Percentiles rank a stretch among this genome's conserved stretches.
Conservation (phyloP, 768 basidiomycete genomes). For the Gloeopeniophorella convolvens region DNA sequence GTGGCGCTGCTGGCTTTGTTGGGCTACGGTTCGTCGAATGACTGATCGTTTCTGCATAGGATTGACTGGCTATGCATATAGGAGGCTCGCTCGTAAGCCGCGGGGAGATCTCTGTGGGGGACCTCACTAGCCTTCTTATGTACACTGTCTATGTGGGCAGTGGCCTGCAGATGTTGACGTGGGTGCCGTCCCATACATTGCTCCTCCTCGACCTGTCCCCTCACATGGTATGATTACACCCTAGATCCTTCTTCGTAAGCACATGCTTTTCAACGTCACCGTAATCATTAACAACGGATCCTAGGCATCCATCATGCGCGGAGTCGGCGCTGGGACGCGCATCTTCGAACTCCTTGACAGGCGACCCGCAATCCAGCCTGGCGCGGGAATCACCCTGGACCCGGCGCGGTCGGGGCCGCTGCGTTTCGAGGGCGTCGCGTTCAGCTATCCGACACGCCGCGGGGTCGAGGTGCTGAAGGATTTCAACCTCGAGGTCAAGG, state of each 20-base stretch:
- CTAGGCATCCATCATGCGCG: constrained; percentile 92
- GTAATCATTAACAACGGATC: constrained; percentile 18
- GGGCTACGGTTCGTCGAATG: constrained; percentile 65
- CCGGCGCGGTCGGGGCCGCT: constrained; percentile 58
- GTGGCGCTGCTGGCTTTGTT: constrained; percentile 82
- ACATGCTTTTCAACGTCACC: constrained; percentile 28
- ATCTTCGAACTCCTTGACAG: constrained; percentile 93
- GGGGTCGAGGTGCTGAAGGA: constrained; percentile 77
- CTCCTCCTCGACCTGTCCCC: background rate
- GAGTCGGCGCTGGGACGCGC: constrained; percentile 85
- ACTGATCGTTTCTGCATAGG: background rate
- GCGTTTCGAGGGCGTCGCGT: constrained; percentile 76
- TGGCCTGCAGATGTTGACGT: constrained; percentile 77
- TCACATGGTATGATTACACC: background rate
- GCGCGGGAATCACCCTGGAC: constrained; percentile 51
- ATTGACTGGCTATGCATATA: constrained; percentile 25
- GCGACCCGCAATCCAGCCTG: constrained; percentile 62
- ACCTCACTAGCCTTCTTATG: constrained; percentile 80
- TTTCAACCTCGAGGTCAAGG: constrained; percentile 71
- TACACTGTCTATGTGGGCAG: constrained; percentile 88
- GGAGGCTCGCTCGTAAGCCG: constrained; percentile 87
- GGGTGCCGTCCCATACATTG: constrained; percentile 25
- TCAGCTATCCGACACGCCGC: constrained; percentile 85
- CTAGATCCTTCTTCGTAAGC: constrained; percentile 35
- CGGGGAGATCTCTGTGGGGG: constrained; percentile 87